Percentiles rank a stretch among this genome's conserved stretches.
These are phyloP conservation scores for Xeromyces bisporus DNA, from an alignment of 495 filamentous ascomycete species.

Conservation along the genomic window DNA sequence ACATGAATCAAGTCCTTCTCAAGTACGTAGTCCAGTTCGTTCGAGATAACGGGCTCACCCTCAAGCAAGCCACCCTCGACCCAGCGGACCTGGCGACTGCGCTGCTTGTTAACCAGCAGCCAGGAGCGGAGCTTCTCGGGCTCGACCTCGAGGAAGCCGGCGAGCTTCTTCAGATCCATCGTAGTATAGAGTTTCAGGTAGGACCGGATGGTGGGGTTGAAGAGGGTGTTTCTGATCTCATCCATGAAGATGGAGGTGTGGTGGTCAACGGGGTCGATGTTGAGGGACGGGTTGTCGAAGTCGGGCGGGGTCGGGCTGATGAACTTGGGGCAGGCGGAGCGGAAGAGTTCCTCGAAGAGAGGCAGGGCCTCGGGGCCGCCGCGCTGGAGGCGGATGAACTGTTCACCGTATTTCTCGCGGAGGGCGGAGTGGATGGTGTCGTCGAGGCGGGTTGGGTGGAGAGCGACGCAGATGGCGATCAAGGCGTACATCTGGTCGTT, in stretches of 20 bases:
- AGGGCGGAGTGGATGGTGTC: constrained; percentile 98
- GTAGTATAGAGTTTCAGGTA: constrained; percentile 99
- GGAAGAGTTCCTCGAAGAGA: constrained; percentile 94
- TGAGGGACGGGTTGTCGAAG: constrained; percentile 85
- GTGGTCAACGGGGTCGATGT: constrained; percentile 94
- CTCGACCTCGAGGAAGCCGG: constrained; percentile 88
- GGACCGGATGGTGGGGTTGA: constrained; percentile 83
- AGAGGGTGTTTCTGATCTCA: constrained; percentile 95
- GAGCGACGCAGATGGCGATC: constrained; percentile 95
- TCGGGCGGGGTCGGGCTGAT: constrained; percentile 94
- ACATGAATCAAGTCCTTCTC: constrained; percentile 96
- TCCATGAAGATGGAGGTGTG: constrained; percentile 97
- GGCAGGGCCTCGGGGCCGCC: constrained; percentile 89
- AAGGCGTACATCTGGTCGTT: constrained; percentile 99
- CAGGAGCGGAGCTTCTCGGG: constrained; percentile 80
- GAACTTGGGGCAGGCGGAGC: constrained; percentile 92
- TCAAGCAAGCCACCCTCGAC: constrained; percentile 77
- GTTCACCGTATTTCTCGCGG: constrained; percentile 96
- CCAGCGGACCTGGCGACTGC: constrained; percentile 91
- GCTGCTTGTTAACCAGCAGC: constrained; percentile 94
- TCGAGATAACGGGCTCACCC: constrained; percentile 77
- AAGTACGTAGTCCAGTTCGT: constrained; percentile 91
- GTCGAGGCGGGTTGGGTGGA: constrained; percentile 89
- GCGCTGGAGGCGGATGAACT: constrained; percentile 85
- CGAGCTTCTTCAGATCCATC: constrained; percentile 96